Conservation (phyloP, 2,329 filamentous ascomycete genomes). For the Colletotrichum tamarilloi region DNA sequence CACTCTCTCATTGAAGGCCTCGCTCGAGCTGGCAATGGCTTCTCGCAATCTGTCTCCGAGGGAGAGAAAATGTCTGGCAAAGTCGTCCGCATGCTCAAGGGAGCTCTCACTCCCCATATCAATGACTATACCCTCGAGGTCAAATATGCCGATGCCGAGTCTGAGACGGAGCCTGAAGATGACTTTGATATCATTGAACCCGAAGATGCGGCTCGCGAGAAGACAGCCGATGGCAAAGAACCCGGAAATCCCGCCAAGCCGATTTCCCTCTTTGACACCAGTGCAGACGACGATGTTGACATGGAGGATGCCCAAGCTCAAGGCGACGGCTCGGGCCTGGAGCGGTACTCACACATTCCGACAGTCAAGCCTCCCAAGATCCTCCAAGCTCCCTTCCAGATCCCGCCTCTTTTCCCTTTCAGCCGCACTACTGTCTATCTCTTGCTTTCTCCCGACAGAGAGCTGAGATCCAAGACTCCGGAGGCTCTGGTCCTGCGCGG, state of each 20-base stretch:
- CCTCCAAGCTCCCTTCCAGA: conserved; percentile 71
- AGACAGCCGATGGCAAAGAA: neutral
- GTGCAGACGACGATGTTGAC: conserved; percentile 51
- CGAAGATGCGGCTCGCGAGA: conserved; percentile 56
- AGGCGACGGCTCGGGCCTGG: conserved; percentile 34
- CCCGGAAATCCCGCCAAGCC: conserved; percentile 46
- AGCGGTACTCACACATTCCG: conserved; percentile 64
- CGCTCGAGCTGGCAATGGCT: conserved; percentile 65
- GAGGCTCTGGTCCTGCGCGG: conserved; percentile 69
- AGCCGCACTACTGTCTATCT: conserved; percentile 74
- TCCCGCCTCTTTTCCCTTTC: conserved; percentile 76
- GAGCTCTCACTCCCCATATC: conserved; percentile 73
- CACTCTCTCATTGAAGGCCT: conserved; percentile 66
- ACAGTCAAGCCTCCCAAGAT: conserved; percentile 62
- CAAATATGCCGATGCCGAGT: conserved; percentile 56
- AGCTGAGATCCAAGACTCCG: conserved; percentile 53
- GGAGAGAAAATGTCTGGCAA: conserved; percentile 76
- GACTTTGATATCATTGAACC: conserved; percentile 72
- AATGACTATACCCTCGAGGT: conserved; percentile 73
- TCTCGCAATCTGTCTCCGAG: conserved; percentile 70
- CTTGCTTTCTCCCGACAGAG: conserved; percentile 65
- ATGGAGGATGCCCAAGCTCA: conserved; percentile 39
- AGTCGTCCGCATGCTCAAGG: conserved; percentile 80
- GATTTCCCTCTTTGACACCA: conserved; percentile 71
- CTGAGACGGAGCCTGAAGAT: conserved; percentile 47